Base-by-base conservation (phyloP, 1,139 yeast genomes). In the Hyphopichia pseudoburtonii region DNA sequence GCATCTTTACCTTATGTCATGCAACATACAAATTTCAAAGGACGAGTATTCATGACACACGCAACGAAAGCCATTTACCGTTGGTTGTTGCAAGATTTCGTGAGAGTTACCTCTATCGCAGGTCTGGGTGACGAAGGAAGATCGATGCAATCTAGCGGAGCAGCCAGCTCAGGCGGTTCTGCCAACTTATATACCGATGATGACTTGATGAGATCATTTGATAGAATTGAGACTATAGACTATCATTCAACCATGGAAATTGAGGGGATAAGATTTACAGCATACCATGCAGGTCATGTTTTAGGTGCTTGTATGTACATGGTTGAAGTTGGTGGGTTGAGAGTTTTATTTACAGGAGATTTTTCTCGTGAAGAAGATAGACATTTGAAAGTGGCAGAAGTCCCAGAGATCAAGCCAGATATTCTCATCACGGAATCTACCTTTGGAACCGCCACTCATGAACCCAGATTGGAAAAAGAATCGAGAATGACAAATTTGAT, bases 221-320 rank as follows among this genome's bases (percentile, higher is more conserved):
- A 89, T 52, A 69, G 80, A 46, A 92, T 92, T 36, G 98, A 94
- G 60, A 88, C 97, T 0, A 79, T 92, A 27, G 98, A 92, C 60
- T 92, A 85, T 61, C 98, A 92, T 62, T 88, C 97, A 5, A 92
- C 98, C 0, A 78, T 89, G 53, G 97, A 92, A 52, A 86, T 90
- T 30, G 94, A 85, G 39, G 98, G 98, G 35, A 83, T 94, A 41
- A 73, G 95, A 54, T 92, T 92, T 65, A 94, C 98, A 1, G 98
- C 98, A 4, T 94, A 85, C 60, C 98, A 92, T 64, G 99, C 98
- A 3, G 99, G 99, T 12, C 99, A 92, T 72, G 99, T 92, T 15
- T 70, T 92, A 35, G 99, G 99, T 36, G 97, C 98, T 11, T 97
- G 98, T 26, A 92, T 92, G 97, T 92, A 84, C 58, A 82, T 92